Conservation (phyloP, 257 asterid genomes). For the Solanum infundibuliforme region DNA sequence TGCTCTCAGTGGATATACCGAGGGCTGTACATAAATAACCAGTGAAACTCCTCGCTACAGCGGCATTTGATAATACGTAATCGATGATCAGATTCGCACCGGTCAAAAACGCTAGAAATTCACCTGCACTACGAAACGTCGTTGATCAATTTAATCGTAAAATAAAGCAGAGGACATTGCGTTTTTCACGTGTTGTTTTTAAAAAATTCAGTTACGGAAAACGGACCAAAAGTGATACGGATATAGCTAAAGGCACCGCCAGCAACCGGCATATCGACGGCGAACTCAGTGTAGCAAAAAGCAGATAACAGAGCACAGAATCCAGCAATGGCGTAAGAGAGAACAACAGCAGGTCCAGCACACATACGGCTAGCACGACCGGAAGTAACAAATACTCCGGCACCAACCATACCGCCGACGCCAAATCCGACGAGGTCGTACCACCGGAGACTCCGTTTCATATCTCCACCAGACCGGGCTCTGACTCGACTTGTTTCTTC, state of each 20-base stretch:
- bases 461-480: conserved; percentile 49
- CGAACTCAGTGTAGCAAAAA: conserved; percentile 92
- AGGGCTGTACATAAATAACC: conserved; percentile 62
- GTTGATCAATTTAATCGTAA: not conserved
- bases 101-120: conserved; percentile 72
- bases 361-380: conserved; percentile 47
- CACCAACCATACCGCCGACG: conserved; percentile 97
- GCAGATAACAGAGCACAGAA: conserved; percentile 92
- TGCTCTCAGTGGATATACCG: conserved; percentile 34
- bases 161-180: not conserved
- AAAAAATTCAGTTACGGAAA: not conserved
- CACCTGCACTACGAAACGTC: conserved; percentile 25
- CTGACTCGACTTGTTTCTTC: conserved; percentile 47
- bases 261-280: conserved; percentile 96
- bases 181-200: not conserved
- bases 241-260: conserved; percentile 98
- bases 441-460: conserved; percentile 69
- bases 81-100: conserved; percentile 80
- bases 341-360: conserved; percentile 85
- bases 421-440: conserved; percentile 77
- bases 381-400: conserved; percentile 88
- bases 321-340: conserved; percentile 96
- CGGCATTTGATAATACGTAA: conserved; percentile 90
- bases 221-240: conserved; percentile 71
- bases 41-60: conserved; percentile 90